Percentiles rank a stretch among this genome's conserved stretches.
These are phyloP conservation scores for Amanita polypyramis DNA, from an alignment of 768 basidiomycete genomes.

Conservation along the genomic window DNA sequence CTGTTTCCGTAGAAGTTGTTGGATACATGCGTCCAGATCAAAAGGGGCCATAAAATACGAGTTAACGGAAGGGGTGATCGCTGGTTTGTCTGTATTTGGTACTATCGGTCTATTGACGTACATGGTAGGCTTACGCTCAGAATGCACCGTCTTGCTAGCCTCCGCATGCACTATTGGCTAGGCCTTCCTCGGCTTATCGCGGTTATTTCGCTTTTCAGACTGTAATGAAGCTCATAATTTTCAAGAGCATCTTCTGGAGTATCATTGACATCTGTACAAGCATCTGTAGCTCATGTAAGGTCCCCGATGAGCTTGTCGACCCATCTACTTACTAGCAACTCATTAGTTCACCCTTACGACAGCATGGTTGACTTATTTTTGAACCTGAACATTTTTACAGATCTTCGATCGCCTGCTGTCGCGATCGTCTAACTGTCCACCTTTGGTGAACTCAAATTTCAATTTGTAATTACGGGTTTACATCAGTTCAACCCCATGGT, in stretches of 20 bases:
- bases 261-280: conserved; percentile 6
- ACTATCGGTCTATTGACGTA: conserved; percentile 2
- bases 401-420: background rate
- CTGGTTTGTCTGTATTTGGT: conserved; percentile 27
- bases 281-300: conserved; percentile 2
- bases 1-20: conserved; percentile 83
- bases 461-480: conserved; percentile 2
- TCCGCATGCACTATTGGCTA: conserved; percentile 1
- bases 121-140: background rate
- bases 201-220: conserved; percentile 21
- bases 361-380: background rate
- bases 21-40: conserved; percentile 95
- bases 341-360: background rate
- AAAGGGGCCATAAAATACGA: conserved; percentile 50
- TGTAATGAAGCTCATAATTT: conserved; percentile 7
- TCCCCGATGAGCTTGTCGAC: conserved; percentile 5
- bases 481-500: background rate
- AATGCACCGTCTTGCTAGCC: conserved; percentile 5
- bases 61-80: conserved; percentile 16
- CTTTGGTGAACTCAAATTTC: conserved; percentile 2
- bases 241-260: conserved; percentile 4
- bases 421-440: background rate
- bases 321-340: background rate
- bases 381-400: background rate
- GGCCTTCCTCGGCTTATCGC: conserved; percentile 17